These are phyloP conservation scores for Linnemannia schmuckeri DNA, from an alignment of 192 early-diverging fungal species.

Conservation along the genomic window DNA sequence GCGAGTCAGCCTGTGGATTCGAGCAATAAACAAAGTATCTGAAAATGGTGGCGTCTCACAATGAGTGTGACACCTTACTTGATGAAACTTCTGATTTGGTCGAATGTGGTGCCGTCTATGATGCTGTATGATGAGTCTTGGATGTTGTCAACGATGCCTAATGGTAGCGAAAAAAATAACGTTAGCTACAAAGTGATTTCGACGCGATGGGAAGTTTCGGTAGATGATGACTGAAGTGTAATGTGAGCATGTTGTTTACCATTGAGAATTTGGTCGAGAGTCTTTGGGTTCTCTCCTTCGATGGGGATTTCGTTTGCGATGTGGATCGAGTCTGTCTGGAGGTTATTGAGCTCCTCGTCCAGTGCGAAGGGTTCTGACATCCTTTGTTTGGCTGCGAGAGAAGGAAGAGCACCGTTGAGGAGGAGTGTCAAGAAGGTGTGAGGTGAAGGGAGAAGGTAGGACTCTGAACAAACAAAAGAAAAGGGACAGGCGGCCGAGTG, in stretches of 20 bases:
- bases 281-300: conserved; percentile 56
- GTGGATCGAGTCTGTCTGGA: conserved; percentile 49
- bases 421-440: neutral
- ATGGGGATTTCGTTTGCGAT: conserved; percentile 60
- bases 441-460: neutral
- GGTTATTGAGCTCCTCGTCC: conserved; percentile 51
- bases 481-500: neutral
- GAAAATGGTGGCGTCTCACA: neutral
- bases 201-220: neutral
- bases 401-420: neutral
- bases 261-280: conserved; percentile 63
- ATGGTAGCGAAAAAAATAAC: neutral
- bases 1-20: neutral
- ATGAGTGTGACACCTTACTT: conserved; percentile 62
- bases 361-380: conserved; percentile 44
- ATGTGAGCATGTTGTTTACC: conserved; percentile 25
- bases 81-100: conserved; percentile 76
- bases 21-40: too few species aligned
- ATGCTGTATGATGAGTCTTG: conserved; percentile 60
- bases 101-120: conserved; percentile 64
- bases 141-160: conserved; percentile 64
- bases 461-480: neutral
- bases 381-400: neutral
- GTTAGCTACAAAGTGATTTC: neutral
- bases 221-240: neutral